Evolutionary conservation across 2,329 filamentous ascomycete species (phyloP).

Genomic region (Alternaria sp.): DNA sequence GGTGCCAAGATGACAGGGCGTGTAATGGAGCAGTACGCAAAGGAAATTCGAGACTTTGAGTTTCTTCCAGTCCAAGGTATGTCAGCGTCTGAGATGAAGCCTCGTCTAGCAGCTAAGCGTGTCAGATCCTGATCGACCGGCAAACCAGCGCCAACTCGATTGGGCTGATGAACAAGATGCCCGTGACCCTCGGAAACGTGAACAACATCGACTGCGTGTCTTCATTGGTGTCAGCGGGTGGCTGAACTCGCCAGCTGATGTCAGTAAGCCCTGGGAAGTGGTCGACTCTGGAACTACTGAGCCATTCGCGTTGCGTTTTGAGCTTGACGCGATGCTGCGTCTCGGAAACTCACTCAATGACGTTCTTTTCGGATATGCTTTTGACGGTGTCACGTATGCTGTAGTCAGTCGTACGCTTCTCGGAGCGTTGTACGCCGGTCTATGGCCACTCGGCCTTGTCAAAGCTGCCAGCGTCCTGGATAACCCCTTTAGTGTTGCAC

Average conservation of each 20-base stretch:
- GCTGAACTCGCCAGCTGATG: conserved; percentile 73
- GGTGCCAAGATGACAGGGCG: conserved; percentile 80
- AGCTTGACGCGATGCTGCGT: conserved; percentile 76
- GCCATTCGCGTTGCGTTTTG: conserved; percentile 83
- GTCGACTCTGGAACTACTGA: conserved; percentile 73
- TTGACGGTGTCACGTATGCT: conserved; percentile 74
- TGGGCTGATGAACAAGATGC: conserved; percentile 39
- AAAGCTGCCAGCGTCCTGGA: conserved; percentile 68
- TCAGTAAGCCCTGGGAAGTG: conserved; percentile 77
- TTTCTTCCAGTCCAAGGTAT: conserved; percentile 74
- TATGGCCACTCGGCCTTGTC: conserved; percentile 57
- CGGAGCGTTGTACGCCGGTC: conserved; percentile 54
- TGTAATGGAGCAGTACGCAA: conserved; percentile 83
- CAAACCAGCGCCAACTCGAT: conserved; percentile 28
- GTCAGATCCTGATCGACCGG: conserved; percentile 34
- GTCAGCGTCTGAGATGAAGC: background rate
- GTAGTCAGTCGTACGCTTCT: conserved; percentile 69
- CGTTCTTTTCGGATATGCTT: conserved; percentile 79
- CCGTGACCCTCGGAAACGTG: conserved; percentile 35
- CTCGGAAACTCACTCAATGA: conserved; percentile 79
- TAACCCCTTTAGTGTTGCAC: conserved; percentile 80
- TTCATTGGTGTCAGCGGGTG: conserved; percentile 84
- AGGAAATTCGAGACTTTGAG: conserved; percentile 86
- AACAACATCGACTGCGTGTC: conserved; percentile 66
- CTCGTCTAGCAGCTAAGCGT: conserved; percentile 2